Percentiles rank a stretch among this genome's conserved stretches.
Conservation (phyloP, 1,284 basidiomycete genomes). For the Sporisorium reilianum region DNA sequence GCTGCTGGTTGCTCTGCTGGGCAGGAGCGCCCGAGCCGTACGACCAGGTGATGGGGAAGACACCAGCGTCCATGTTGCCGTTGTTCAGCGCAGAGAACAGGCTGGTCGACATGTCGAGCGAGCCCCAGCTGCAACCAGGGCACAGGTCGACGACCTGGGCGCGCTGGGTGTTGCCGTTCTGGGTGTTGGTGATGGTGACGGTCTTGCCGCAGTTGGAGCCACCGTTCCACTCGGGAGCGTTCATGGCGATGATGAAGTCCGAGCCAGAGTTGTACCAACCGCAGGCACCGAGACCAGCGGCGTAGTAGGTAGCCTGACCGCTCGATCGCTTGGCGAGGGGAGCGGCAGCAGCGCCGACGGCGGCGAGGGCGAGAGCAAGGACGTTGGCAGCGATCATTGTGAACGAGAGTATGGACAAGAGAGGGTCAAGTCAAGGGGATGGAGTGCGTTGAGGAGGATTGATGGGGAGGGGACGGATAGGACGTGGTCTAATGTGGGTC, state of each 20-base stretch:
- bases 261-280: constrained; percentile 53
- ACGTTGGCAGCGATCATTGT: constrained; percentile 60
- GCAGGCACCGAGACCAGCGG: constrained; percentile 53
- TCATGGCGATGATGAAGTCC: constrained; percentile 65
- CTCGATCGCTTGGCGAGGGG: constrained; percentile 48
- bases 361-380: constrained; percentile 49
- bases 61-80: constrained; percentile 62
- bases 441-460: constrained; percentile 1
- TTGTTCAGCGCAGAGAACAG: constrained; percentile 74
- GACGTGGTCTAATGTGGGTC: neutral
- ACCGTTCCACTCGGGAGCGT: constrained; percentile 58
- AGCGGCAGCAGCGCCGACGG: constrained; percentile 54
- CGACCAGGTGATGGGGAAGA: constrained; percentile 64
- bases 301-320: constrained; percentile 63
- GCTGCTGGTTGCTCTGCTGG: constrained; percentile 45
- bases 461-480: constrained; percentile 5
- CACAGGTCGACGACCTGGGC: constrained; percentile 80
- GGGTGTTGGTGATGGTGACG: constrained; percentile 76
- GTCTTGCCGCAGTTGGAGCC: constrained; percentile 73
- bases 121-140: constrained; percentile 78
- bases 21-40: constrained; percentile 43
- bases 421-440: constrained; percentile 1
- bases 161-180: constrained; percentile 74
- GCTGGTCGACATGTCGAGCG: constrained; percentile 81
- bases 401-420: constrained; percentile 5